Evolutionary conservation across 768 basidiomycete genomes (phyloP).

Genomic region (Lepiota brunneoincarnata): DNA sequence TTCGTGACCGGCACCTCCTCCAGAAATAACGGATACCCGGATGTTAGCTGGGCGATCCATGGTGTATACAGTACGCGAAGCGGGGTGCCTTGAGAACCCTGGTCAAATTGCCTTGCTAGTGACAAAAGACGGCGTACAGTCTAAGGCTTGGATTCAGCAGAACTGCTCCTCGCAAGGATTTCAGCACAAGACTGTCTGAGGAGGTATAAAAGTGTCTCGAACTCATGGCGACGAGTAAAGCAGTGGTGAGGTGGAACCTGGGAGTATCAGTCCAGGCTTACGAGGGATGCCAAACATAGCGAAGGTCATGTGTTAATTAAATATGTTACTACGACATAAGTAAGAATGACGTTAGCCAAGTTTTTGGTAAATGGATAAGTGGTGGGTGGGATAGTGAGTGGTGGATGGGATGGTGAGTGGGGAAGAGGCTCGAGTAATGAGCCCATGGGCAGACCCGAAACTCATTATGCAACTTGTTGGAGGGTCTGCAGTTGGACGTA

Average conservation of each 20-base stretch:
- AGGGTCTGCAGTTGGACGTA: slow-evolving; percentile 74
- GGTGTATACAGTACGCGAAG: slow-evolving; percentile 35
- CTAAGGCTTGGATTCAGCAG: slow-evolving; percentile 36
- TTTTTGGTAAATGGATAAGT: no score
- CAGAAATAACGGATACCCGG: slow-evolving; percentile 41
- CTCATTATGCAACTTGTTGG: slow-evolving; percentile 1
- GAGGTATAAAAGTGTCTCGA: slow-evolving; percentile 41
- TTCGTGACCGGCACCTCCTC: slow-evolving; percentile 58
- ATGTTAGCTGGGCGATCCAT: slow-evolving; percentile 17
- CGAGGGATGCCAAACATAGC: no score
- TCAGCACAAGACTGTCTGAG: slow-evolving; percentile 39
- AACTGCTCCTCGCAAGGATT: slow-evolving; percentile 39
- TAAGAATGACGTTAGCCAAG: no score
- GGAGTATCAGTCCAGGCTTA: no score
- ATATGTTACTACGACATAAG: no score
- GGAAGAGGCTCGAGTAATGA: no score
- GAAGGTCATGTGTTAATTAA: no score
- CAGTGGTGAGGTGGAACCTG: no score
- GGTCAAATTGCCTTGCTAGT: neutral
- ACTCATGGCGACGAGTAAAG: slow-evolving; percentile 26
- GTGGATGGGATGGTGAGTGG: no score
- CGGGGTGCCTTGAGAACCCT: slow-evolving; percentile 26
- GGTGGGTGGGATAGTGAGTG: no score
- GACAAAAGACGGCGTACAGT: slow-evolving; percentile 27
- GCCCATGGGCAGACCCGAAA: no score